A percentile compares a stretch with the other conserved stretches of the same genome.
Evolutionary conservation across 108 stramenopile species (phyloP).

Genomic region (Cylindrotheca closterium): DNA sequence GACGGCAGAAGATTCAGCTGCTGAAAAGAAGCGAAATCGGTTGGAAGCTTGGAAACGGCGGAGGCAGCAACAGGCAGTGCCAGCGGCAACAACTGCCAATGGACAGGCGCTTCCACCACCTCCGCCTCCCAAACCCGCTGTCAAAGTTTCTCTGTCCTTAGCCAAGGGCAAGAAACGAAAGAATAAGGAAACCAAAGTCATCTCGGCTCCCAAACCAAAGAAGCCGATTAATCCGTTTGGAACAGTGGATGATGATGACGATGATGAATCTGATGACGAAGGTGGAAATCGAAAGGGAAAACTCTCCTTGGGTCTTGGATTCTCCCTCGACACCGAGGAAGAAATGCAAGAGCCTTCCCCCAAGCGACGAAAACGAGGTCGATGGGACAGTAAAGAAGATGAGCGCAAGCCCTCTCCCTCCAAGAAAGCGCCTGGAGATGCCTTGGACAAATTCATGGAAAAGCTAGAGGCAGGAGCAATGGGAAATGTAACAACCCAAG

Average conservation of each 20-base stretch:
- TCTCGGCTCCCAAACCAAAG: not conserved
- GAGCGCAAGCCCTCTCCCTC: not conserved
- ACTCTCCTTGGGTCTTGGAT: conserved; percentile 18
- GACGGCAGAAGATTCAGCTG: conserved; percentile 41
- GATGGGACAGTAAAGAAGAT: conserved; percentile 43
- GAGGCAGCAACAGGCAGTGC: conserved; percentile 30
- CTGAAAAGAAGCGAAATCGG: conserved; percentile 80
- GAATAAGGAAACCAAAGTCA: conserved; percentile 23
- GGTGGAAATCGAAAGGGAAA: conserved; percentile 5
- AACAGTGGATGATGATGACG: conserved; percentile 21
- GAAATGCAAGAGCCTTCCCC: conserved; percentile 14
- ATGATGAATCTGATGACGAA: conserved; percentile 29
- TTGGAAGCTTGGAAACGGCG: conserved; percentile 84
- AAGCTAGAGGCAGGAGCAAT: conserved; percentile 70
- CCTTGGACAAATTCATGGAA: conserved; percentile 85
- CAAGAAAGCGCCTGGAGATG: conserved; percentile 37
- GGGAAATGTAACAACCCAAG: conserved; percentile 46
- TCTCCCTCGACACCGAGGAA: conserved; percentile 21
- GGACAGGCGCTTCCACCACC: conserved; percentile 5
- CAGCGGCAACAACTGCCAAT: conserved; percentile 7
- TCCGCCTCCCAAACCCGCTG: conserved; percentile 24
- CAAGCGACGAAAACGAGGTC: conserved; percentile 51
- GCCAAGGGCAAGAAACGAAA: conserved; percentile 30
- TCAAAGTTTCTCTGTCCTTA: conserved; percentile 27
- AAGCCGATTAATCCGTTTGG: conserved; percentile 37